phyloP scores from a whole-genome alignment of 805 yeast genomes.

The Starmerella vaccinii region DNA sequence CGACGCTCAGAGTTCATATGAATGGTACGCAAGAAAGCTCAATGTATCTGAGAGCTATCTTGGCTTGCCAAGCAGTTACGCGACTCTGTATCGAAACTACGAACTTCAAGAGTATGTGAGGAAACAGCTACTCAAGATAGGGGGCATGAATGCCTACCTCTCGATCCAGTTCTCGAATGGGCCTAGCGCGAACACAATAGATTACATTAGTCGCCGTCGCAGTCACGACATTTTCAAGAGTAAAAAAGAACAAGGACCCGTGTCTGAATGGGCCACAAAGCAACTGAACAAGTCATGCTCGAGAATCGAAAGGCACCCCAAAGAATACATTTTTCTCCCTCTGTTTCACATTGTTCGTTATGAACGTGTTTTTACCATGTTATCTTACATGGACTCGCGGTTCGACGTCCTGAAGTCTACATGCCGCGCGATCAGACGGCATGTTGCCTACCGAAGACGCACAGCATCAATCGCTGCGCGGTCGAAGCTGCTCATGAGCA shows the following conservation, averaged over 20 bases:
- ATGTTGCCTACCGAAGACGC: neutral
- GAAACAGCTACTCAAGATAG: neutral
- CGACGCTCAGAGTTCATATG: constrained; percentile 1
- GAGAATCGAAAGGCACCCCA: neutral
- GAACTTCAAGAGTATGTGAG: constrained; percentile 6
- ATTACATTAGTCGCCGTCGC: neutral
- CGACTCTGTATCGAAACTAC: constrained; percentile 6
- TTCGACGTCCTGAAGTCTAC: constrained; percentile 2
- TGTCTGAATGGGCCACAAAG: constrained; percentile 8
- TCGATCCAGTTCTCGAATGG: neutral
- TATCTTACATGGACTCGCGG: neutral
- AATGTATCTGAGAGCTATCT: constrained; percentile 8
- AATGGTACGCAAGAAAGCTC: constrained; percentile 8
- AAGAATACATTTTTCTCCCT: constrained; percentile 11
- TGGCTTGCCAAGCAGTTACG: neutral
- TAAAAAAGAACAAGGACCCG: neutral
- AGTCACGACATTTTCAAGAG: neutral
- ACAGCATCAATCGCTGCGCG: constrained; percentile 1
- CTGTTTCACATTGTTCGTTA: constrained; percentile 10
- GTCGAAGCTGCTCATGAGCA: constrained; percentile 3
- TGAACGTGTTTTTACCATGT: constrained; percentile 17
- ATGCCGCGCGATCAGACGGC: constrained; percentile 1
- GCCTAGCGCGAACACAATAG: neutral
- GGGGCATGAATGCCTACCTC: constrained; percentile 3
- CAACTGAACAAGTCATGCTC: neutral